Base-by-base conservation (phyloP, 106 monocot species). In the Apostasia shenzhenica region DNA sequence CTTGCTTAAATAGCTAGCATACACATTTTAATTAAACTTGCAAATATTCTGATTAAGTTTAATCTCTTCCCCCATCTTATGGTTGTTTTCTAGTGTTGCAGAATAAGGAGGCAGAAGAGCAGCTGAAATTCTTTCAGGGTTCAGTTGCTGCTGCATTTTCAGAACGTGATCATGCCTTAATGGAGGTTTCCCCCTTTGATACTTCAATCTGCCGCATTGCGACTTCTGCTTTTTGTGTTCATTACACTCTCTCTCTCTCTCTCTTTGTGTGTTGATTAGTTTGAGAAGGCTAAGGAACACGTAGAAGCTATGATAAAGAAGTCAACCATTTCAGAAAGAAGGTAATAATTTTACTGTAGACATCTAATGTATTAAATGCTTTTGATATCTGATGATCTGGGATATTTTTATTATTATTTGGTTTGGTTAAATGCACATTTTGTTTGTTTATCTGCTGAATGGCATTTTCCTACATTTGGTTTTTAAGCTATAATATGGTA, bases 41-140 rank as follows among this genome's bases (percentile, higher is more conserved):
- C 26, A 26, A 26, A 26, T 26, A 26, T 26, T 26, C 26, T 26
- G 26, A 0, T 26, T 26, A 26, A 26, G 26, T 26, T 26, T 26
- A 26, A 26, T 26, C 26, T 26, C 26, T 26, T 26, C 26, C 26
- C 26, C 26, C 26, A 26, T 26, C 26, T 26, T 26, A 26, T 26
- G 26, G 26, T 26, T 26, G 26, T 26, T 26, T 26, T 26, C 26
- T 26, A 26, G 2, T 72, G 54, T 50, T 81, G 67, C 81, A 99
- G 93, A 99, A 92, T 81, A 90, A 77, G 41, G 99, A 93, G 76
- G 80, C 77, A 62, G 93, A 90, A 72, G 87, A 90, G 46, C 99
- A 99, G 78, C 60, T 99, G 54, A 99, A 85, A 54, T 99, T 99
- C 68, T 99, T 93, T 71, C 99, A 99, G 61, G 81, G 81, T 62